These are phyloP conservation scores for Volutella citrinella DNA, from an alignment of 2,329 filamentous ascomycete species.

Conservation along the genomic window DNA sequence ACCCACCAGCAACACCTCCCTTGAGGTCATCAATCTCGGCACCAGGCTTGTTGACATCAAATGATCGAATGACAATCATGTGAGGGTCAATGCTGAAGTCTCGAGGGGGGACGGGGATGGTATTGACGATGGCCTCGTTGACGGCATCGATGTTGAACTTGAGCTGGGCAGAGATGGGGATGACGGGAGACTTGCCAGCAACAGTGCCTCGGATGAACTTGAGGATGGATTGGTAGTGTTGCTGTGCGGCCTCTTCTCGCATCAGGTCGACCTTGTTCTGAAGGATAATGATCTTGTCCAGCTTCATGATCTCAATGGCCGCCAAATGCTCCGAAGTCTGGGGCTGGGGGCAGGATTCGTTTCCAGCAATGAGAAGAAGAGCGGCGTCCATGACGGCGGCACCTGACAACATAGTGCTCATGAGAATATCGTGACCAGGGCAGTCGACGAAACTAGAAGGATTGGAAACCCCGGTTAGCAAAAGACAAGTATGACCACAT, in stretches of 20 bases:
- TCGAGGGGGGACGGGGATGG: conserved; percentile 85
- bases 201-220: conserved; percentile 99
- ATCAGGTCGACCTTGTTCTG: conserved; percentile 99
- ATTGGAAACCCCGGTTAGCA: too few relatives aligned
- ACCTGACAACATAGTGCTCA: conserved; percentile 99
- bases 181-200: conserved; percentile 89
- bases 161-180: conserved; percentile 94
- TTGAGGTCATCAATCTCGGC: conserved; percentile 98
- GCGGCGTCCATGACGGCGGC: conserved; percentile 99
- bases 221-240: conserved; percentile 94
- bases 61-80: conserved; percentile 99
- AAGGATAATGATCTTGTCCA: conserved; percentile 98
- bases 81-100: conserved; percentile 91
- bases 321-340: conserved; percentile 98
- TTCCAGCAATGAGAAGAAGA: conserved; percentile 91
- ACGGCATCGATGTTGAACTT: conserved; percentile 99
- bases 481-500: too few relatives aligned
- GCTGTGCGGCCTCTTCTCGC: conserved; percentile 88
- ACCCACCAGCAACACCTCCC: conserved; percentile 96
- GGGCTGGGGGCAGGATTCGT: conserved; percentile 96
- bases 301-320: conserved; percentile 99
- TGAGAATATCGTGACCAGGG: conserved; percentile 99
- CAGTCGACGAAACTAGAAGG: conserved; percentile 84
- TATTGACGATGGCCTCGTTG: conserved; percentile 92
- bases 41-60: conserved; percentile 99